Conservation (phyloP, 768 basidiomycete species). For the Auriculariales sp. region DNA sequence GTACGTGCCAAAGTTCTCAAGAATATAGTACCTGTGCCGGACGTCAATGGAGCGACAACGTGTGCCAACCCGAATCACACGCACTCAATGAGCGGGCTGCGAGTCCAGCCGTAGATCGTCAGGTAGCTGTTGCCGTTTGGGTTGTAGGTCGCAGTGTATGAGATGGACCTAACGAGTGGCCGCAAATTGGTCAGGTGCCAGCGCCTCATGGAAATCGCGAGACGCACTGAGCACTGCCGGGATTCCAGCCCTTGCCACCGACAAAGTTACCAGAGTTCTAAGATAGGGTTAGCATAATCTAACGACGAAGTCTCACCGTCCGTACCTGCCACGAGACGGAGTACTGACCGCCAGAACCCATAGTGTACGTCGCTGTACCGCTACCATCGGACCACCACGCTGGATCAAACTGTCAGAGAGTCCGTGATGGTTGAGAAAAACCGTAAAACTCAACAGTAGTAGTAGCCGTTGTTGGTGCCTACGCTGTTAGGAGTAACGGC, state of each 20-base stretch:
- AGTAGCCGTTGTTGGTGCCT: not conserved
- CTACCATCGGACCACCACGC: constrained; percentile 22
- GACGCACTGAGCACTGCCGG: constrained; percentile 16
- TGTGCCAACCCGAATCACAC: too few species aligned
- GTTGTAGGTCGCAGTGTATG: constrained; percentile 21
- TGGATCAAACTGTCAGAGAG: too few species aligned
- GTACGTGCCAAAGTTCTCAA: constrained; percentile 26
- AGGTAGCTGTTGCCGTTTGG: constrained; percentile 29
- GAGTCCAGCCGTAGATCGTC: constrained; percentile 32
- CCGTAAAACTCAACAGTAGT: too few species aligned
- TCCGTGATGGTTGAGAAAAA: too few species aligned
- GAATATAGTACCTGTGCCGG: constrained; percentile 34
- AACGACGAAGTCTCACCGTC: too few species aligned
- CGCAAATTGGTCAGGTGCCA: not conserved
- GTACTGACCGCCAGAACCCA: constrained; percentile 18
- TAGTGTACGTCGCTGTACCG: constrained; percentile 18
- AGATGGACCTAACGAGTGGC: constrained; percentile 17
- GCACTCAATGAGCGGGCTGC: constrained; percentile 30
- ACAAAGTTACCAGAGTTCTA: constrained; percentile 21
- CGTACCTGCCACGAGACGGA: constrained; percentile 18
- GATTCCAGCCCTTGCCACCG: constrained; percentile 26
- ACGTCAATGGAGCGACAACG: too few species aligned
- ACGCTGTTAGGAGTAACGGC: not conserved
- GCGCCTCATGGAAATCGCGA: not conserved
- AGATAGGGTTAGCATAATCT: too few species aligned